phyloP scores from a whole-genome alignment of 2,329 filamentous ascomycete genomes.

The Pyricularia grisea region DNA sequence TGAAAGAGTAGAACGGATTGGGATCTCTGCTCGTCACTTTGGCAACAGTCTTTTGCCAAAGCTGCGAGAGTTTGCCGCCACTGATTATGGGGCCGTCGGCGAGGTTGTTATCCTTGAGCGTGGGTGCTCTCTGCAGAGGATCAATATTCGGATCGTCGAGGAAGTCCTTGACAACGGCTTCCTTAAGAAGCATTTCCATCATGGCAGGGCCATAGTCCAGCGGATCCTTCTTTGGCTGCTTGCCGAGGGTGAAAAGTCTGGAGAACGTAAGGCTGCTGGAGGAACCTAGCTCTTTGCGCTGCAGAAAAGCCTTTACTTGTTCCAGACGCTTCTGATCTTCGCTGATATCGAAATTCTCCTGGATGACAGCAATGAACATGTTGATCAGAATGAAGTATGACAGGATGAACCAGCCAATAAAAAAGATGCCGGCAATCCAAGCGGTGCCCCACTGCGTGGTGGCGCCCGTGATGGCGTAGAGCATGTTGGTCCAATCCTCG shows the following conservation, averaged over 20 bases:
- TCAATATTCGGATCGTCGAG: slow-evolving; percentile 70
- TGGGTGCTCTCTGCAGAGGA: slow-evolving; percentile 20
- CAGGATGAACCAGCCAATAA: slow-evolving; percentile 93
- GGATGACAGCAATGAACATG: slow-evolving; percentile 99
- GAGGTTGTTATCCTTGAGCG: neutral
- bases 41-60: slow-evolving; percentile 52
- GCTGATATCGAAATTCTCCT: slow-evolving; percentile 97
- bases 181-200: slow-evolving; percentile 93
- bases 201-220: slow-evolving; percentile 86
- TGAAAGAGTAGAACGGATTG: slow-evolving; percentile 87
- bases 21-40: slow-evolving; percentile 60
- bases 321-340: slow-evolving; percentile 97
- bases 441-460: slow-evolving; percentile 59
- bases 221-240: slow-evolving; percentile 62
- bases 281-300: slow-evolving; percentile 76
- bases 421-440: slow-evolving; percentile 87
- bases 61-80: slow-evolving; percentile 47
- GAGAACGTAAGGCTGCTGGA: slow-evolving; percentile 68
- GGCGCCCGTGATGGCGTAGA: slow-evolving; percentile 72
- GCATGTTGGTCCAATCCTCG: slow-evolving; percentile 85
- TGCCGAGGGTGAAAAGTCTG: slow-evolving; percentile 56
- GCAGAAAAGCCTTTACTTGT: slow-evolving; percentile 90
- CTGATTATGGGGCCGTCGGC: slow-evolving; percentile 26
- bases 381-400: slow-evolving; percentile 94
- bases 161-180: slow-evolving; percentile 90